Base-by-base conservation (phyloP, 2,329 filamentous ascomycete genomes). In the Epichloe scottii region DNA sequence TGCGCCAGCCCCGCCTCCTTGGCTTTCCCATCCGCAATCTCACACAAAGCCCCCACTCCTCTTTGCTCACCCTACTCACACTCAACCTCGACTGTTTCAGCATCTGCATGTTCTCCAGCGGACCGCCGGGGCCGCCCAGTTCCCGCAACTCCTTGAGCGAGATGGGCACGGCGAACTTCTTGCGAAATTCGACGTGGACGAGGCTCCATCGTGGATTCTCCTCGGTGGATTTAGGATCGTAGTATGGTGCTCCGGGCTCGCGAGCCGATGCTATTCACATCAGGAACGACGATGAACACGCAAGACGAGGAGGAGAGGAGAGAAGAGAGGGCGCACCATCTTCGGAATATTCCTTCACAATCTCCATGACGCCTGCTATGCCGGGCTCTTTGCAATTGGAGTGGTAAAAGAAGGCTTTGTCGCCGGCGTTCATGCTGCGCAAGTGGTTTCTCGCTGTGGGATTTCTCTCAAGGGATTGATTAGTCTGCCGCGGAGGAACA, bases 331-430 rank as follows among this genome's bases (percentile, higher is more conserved):
- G 30, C 78, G 59, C 69, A 87, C 85, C 70, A 60, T 98, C 93
- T 8, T 87, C 77, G 2, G 84, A 84, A 57, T 88, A 85, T 63
- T 95, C 90, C 56, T 80, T 76, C 15, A 94, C 89, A 55, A 98
- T 86, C 61, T 93, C 86, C 85, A 95, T 90, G 17, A 84, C 79
- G 2, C 90, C 90, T 1, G 84, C 89, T 46, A 97, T 89, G 2
- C 87, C 91, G 0, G 90, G 89, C 23, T 84, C 79, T 64, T 94
- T 95, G 69, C 87, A 93, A 61, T 93, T 95, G 45, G 87, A 95
- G 68, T 96, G 91, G 64, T 97, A 97, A 71, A 98, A 97, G 71
- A 98, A 97, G 26, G 89, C 90, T 34, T 90, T 75, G 63, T 98
- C 93, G 48, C 90, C 90, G 51, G 83, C 82, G 60, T 87, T 89